phyloP scores from a whole-genome alignment of 2,329 filamentous ascomycete genomes.

The Aspergillus oerlinghausenensis region DNA sequence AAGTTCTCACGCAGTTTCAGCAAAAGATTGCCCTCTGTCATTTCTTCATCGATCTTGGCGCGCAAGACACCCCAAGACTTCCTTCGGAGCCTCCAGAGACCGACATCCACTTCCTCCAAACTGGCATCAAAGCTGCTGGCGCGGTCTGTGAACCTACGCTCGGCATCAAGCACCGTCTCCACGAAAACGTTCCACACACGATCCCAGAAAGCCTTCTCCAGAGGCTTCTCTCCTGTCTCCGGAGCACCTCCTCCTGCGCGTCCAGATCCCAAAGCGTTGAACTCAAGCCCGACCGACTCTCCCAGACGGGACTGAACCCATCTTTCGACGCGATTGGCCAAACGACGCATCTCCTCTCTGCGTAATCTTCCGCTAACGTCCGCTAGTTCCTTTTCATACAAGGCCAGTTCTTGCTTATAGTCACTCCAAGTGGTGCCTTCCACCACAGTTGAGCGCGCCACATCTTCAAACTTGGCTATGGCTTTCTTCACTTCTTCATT shows the following conservation, averaged over 20 bases:
- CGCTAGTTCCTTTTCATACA: conserved; percentile 88
- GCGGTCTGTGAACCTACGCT: conserved; percentile 77
- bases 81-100: conserved; percentile 83
- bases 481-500: conserved; percentile 73
- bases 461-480: conserved; percentile 67
- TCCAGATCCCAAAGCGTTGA: conserved; percentile 91
- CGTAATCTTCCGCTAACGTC: conserved; percentile 79
- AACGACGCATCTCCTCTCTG: conserved; percentile 91
- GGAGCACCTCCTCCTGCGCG: conserved; percentile 77
- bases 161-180: conserved; percentile 76
- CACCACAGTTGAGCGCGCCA: conserved; percentile 70
- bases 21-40: conserved; percentile 94
- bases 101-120: conserved; percentile 83
- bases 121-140: conserved; percentile 93
- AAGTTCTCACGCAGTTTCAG: conserved; percentile 97
- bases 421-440: conserved; percentile 82
- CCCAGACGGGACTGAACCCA: conserved; percentile 86
- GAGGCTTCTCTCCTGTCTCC: conserved; percentile 68
- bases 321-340: conserved; percentile 85
- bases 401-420: conserved; percentile 70
- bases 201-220: conserved; percentile 90
- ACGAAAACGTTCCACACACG: conserved; percentile 86
- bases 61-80: conserved; percentile 92
- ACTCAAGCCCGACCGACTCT: conserved; percentile 85
- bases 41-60: conserved; percentile 90